Conservation (phyloP, 2,329 filamentous ascomycete genomes). For the Aspergillus sp. region DNA sequence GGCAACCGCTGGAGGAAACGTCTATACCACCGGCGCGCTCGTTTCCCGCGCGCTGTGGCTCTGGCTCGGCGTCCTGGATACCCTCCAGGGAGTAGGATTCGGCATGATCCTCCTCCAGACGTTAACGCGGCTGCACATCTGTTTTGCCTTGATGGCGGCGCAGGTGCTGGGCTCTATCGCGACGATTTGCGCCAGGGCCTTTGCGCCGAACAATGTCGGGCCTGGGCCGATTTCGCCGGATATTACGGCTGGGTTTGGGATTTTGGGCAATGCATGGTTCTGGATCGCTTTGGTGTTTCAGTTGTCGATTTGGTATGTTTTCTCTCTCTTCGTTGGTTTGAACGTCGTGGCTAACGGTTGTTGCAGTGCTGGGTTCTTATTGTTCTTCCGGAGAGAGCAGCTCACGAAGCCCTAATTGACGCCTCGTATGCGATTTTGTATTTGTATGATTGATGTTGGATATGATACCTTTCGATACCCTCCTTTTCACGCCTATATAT, state of each 20-base stretch:
- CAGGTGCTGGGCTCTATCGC: constrained; percentile 55
- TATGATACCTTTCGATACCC: not conserved
- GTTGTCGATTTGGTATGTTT: constrained; percentile 50
- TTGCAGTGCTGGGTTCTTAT: constrained; percentile 31
- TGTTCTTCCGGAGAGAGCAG: constrained; percentile 41
- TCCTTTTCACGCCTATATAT: not conserved
- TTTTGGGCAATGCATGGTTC: constrained; percentile 48
- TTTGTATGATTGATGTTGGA: not conserved
- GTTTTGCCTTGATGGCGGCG: constrained; percentile 51
- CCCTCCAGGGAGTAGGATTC: constrained; percentile 57
- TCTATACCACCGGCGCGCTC: constrained; percentile 47
- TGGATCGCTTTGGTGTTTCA: constrained; percentile 55
- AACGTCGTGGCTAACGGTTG: not conserved
- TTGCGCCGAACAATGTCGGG: constrained; percentile 53
- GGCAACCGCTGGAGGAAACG: constrained; percentile 37
- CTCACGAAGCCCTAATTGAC: constrained; percentile 33
- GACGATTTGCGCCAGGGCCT: constrained; percentile 54
- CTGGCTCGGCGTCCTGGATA: constrained; percentile 59
- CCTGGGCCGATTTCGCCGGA: constrained; percentile 57
- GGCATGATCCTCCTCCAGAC: constrained; percentile 62
- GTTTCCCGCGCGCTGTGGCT: constrained; percentile 54
- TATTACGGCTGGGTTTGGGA: constrained; percentile 42
- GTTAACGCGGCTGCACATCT: constrained; percentile 56
- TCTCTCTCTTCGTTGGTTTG: constrained; percentile 9
- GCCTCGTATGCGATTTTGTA: not conserved